A percentile compares a stretch with the other conserved stretches of the same genome.
Evolutionary conservation across 1,139 yeast genomes (phyloP).

Genomic region (Yamadazyma oceani): DNA sequence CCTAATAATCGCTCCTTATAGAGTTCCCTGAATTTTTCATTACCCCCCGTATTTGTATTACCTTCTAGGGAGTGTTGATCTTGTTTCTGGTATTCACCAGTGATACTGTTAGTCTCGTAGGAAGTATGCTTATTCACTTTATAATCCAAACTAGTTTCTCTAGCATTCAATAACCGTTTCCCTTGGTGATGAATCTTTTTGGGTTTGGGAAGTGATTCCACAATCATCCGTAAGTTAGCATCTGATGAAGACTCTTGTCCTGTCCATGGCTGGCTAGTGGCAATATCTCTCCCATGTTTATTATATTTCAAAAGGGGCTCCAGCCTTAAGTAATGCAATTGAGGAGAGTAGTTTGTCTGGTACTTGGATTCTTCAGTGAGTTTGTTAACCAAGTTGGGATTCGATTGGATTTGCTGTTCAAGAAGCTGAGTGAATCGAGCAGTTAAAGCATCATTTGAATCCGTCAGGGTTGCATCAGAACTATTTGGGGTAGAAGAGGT

Average conservation of each 20-base stretch:
- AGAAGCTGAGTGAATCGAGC: constrained; percentile 19
- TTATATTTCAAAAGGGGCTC: constrained; percentile 29
- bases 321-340: constrained; percentile 27
- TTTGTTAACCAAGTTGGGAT: constrained; percentile 19
- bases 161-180: constrained; percentile 43
- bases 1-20: constrained; percentile 65
- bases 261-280: constrained; percentile 59
- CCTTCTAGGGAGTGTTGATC: too few species aligned
- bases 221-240: constrained; percentile 59
- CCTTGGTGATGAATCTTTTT: constrained; percentile 21
- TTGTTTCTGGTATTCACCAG: neutral
- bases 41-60: neutral
- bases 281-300: constrained; percentile 51
- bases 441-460: constrained; percentile 5
- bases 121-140: constrained; percentile 17
- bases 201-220: constrained; percentile 56
- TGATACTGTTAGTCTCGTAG: constrained; percentile 39
- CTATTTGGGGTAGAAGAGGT: neutral
- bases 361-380: constrained; percentile 16
- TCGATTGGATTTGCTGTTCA: constrained; percentile 25
- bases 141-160: constrained; percentile 69
- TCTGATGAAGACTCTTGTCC: constrained; percentile 60
- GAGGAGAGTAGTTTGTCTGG: constrained; percentile 19
- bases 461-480: neutral
- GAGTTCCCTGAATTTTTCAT: constrained; percentile 48